A percentile compares a stretch with the other conserved stretches of the same genome.
Evolutionary conservation across 306 rosid species (phyloP).

Genomic region (Trichosanthes truncata): DNA sequence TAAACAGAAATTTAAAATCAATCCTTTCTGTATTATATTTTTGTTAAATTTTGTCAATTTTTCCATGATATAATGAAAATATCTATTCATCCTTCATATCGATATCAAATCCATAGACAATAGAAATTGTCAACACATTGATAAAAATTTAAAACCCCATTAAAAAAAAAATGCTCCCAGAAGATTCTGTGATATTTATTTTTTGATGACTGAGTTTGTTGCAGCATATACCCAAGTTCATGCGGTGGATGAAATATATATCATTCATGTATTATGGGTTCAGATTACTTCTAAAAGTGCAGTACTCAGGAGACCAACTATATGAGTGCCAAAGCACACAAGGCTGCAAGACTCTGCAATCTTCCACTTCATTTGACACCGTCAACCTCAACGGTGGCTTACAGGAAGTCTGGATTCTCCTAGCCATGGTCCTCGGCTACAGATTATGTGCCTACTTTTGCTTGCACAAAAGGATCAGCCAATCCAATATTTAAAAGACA

Average conservation of each 20-base stretch:
- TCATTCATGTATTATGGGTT: conserved; percentile 91
- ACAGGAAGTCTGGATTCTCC: conserved; percentile 63
- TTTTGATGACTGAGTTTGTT: conserved; percentile 9
- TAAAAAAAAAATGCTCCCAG: too few species aligned
- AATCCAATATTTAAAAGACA: conserved; percentile 18
- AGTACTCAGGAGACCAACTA: conserved; percentile 66
- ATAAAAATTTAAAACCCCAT: too few species aligned
- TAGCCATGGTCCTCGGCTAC: conserved; percentile 63
- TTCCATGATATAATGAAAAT: too few species aligned
- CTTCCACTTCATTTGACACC: conserved; percentile 63
- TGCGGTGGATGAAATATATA: conserved; percentile 77
- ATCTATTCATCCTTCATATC: too few species aligned
- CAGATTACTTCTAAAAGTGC: conserved; percentile 76
- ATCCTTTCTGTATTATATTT: too few species aligned
- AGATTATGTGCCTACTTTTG: conserved; percentile 60
- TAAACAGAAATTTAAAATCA: too few species aligned
- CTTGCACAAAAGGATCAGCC: conserved; percentile 47
- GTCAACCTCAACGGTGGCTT: conserved; percentile 67
- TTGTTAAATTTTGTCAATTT: too few species aligned
- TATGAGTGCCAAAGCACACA: conserved; percentile 62
- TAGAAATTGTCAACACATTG: too few species aligned
- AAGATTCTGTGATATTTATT: too few species aligned
- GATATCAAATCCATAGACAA: too few species aligned
- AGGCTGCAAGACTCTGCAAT: conserved; percentile 69
- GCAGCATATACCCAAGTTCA: conserved; percentile 89